Base-by-base conservation (phyloP, 2,329 filamentous ascomycete species). In the Epichloe brachyelytri region DNA sequence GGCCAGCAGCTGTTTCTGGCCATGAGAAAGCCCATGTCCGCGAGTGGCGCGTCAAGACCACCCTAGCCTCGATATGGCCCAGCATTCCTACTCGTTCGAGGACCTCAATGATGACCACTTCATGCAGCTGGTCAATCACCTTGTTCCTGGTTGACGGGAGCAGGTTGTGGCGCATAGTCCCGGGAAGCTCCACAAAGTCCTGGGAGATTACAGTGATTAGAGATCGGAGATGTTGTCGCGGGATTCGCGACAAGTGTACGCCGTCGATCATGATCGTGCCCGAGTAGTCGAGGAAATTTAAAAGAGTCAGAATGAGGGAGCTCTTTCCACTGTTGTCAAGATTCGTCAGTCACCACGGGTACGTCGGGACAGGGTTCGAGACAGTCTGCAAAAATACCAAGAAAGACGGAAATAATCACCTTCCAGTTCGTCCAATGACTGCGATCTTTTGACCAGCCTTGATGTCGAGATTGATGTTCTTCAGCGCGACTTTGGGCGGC, bases 181-280 rank as follows among this genome's bases (percentile, higher is more conserved):
- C 55, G 14, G 51, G 51, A 2, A 58, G 50, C 19, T 52, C 49
- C 4, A 58, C 48, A 1, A 59, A 52, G 12, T 67, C 65, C 39
- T 68, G 65, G 0, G 65, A 51, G 1, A 67, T 53, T 0, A 59
- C 58, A 4, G 65, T 57, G n/a, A 68, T 63, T 15, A 56, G 59
- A 1, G 59, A 59, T 2, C 64, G 58, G 10, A 67, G 37, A 1
- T 57, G 0, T 14, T 58, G 52, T 11, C 57, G 58, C 0, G 57
- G 41, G 0, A 68, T 51, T 0, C n/a, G 49, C 2, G 49, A 54
- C 11, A 65, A 57, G n/a, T 66, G 59, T 1, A 64, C 30, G 14
- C 58, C 59, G 26, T 68, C 63, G 0, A 68, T 50, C 4, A 12
- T 40, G 54, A 55, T 51, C 3, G 14, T 41, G 0, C 49, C 49